Percentiles rank a stretch among this genome's conserved stretches.
Conservation (phyloP, 2,329 filamentous ascomycete species). For the Neofusicoccum cordaticola region DNA sequence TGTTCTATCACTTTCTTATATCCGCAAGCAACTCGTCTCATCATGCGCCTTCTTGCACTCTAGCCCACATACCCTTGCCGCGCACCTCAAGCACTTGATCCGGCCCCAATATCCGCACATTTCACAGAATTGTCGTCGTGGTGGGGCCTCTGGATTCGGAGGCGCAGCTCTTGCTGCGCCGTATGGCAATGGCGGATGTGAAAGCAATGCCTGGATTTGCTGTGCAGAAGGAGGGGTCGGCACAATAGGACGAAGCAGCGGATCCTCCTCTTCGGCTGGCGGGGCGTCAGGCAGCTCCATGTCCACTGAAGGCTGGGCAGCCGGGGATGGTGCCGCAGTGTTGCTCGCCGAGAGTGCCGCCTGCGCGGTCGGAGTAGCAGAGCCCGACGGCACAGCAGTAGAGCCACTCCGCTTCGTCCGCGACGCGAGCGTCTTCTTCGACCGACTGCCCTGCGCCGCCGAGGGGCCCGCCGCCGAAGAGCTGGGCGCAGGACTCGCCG, state of each 20-base stretch:
- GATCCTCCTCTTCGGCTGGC: slow-evolving; percentile 39
- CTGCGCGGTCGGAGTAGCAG: slow-evolving; percentile 11
- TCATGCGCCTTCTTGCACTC: slow-evolving; percentile 71
- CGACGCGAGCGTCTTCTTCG: slow-evolving; percentile 9
- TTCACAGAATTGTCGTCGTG: slow-evolving; percentile 66
- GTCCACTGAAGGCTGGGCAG: neutral
- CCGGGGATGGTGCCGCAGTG: slow-evolving; percentile 20
- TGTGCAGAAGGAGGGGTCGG: slow-evolving; percentile 58
- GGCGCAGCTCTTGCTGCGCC: slow-evolving; percentile 55
- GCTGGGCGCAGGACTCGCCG: slow-evolving; percentile 19
- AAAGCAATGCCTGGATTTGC: slow-evolving; percentile 63
- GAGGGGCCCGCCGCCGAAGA: neutral
- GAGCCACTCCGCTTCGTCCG: slow-evolving; percentile 3
- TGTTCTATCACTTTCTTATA: neutral
- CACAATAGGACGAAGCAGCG: slow-evolving; percentile 57
- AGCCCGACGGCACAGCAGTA: neutral
- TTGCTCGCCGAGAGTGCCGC: slow-evolving; percentile 22
- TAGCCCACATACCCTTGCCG: slow-evolving; percentile 72
- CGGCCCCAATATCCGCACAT: slow-evolving; percentile 81
- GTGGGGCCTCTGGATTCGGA: slow-evolving; percentile 45
- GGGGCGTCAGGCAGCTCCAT: neutral
- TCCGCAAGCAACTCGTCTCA: slow-evolving; percentile 57
- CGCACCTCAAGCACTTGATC: slow-evolving; percentile 73
- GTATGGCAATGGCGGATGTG: slow-evolving; percentile 65
- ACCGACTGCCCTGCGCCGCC: neutral